Evolutionary conservation across 208 protist species (phyloP), one percentile per base, ranked within the genome.

Genomic region (Strigomonas oncopelti): DNA sequence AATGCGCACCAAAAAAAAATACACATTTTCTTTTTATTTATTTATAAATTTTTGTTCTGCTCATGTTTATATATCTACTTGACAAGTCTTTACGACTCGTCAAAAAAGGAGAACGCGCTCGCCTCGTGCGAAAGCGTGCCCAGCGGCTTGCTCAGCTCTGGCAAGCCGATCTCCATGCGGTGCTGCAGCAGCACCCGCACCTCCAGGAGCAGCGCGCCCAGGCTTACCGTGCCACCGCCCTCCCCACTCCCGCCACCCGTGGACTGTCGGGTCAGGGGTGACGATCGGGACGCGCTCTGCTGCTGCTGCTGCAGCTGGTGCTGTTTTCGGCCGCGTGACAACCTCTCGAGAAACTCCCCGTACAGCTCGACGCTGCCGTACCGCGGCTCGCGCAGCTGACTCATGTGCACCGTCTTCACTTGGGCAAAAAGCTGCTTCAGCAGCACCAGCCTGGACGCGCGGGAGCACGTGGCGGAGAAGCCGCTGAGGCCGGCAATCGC

Each of bases 191-290:
- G 20, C 22, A 71, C 70, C 29, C 67, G 61, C 27, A 65, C 75
- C 65, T 81, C 75, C 58, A 64, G 62, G 13, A 76, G 63, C 67
- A 81, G 32, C 45, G 75, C 75, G 20, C 42, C 69, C 38, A 81
- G 34, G 4, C 75, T 72, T 5, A 67, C 20, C 1, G 66, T 24
- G 22, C 69, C 72, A 0, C 42, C 51, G 28, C 24, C 58, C 38
- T 4, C 34, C 22, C 29, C n/a, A 11, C 38, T 45, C n/a, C 22
- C 36, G 60, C 38, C 42, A 9, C 31, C 14, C 1, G 4, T 29
- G 13, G 13, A 20, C 36, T 28, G 38, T 32, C 31, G 36, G 25
- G 34, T 38, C 34, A 38, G 34, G 7, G 34, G 34, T 38, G 42
- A 48, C 42, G 42, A 48, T 20, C n/a, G n/a, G n/a, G n/a, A n/a